Conservation (phyloP, 805 yeast genomes). For the Clavispora vitiphila region DNA sequence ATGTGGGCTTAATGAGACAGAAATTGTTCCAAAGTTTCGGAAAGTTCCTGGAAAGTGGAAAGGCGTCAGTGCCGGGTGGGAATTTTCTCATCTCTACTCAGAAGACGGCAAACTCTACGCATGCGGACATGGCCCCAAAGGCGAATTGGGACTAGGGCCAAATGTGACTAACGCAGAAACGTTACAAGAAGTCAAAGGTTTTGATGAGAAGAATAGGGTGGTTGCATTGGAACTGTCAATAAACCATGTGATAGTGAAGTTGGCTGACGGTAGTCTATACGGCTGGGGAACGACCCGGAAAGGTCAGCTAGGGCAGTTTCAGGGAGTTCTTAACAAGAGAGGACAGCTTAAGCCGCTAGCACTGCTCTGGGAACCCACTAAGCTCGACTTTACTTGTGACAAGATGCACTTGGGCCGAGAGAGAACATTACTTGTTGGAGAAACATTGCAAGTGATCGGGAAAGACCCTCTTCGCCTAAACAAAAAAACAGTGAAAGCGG, state of each 20-base stretch:
- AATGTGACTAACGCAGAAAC: constrained; percentile 2
- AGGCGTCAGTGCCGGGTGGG: constrained; percentile 75
- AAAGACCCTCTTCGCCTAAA: constrained; percentile 5
- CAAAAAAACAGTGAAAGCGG: constrained; percentile 19
- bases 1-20: constrained; percentile 29
- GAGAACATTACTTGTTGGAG: constrained; percentile 39
- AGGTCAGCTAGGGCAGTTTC: constrained; percentile 43
- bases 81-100: constrained; percentile 52
- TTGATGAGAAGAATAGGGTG: background rate
- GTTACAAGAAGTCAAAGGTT: background rate
- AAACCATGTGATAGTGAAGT: constrained; percentile 38
- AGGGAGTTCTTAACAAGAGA: background rate
- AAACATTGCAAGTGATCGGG: constrained; percentile 17
- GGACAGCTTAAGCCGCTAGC: constrained; percentile 12
- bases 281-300: constrained; percentile 71
- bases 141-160: constrained; percentile 61
- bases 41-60: constrained; percentile 30
- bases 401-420: constrained; percentile 52
- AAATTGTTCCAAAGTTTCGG: constrained; percentile 12
- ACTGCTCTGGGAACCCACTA: constrained; percentile 21
- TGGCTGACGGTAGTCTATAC: constrained; percentile 39
- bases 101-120: constrained; percentile 36
- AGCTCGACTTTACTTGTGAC: constrained; percentile 12
- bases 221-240: constrained; percentile 34
- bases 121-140: constrained; percentile 64